These are phyloP conservation scores for Saccharomycopsis fodiens DNA, from an alignment of 805 yeast genomes.

Conservation along the genomic window DNA sequence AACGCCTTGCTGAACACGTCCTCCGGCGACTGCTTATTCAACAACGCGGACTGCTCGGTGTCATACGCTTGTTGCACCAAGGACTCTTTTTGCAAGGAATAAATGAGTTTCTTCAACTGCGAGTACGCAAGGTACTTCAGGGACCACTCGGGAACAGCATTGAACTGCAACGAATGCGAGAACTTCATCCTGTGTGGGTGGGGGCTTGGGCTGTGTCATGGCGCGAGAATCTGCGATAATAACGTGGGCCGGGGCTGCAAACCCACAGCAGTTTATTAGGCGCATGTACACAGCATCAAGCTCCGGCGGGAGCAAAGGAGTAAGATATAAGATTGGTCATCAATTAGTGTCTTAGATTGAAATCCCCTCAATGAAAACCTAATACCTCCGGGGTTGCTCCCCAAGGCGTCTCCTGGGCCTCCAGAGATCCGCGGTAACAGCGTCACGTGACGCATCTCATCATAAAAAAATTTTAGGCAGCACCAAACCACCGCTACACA, in stretches of 20 bases:
- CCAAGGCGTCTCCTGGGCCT: no score
- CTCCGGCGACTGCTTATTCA: conserved; percentile 26
- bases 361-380: no score
- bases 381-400: no score
- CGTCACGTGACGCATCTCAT: background rate
- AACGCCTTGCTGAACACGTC: conserved; percentile 61
- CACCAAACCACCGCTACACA: background rate
- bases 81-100: conserved; percentile 66
- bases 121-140: conserved; percentile 87
- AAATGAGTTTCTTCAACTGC: conserved; percentile 75
- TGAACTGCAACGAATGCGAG: conserved; percentile 89
- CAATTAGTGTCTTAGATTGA: no score
- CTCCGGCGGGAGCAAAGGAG: no score
- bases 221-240: background rate
- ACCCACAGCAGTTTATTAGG: no score
- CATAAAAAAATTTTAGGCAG: background rate
- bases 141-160: conserved; percentile 98
- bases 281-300: no score
- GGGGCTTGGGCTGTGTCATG: background rate
- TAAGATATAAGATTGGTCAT: no score
- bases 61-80: conserved; percentile 21
- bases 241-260: background rate
- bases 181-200: conserved; percentile 63
- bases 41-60: conserved; percentile 7
- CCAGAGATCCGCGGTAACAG: no score